These are phyloP conservation scores for Boletus insuetus DNA, from an alignment of 768 basidiomycete species.

Conservation along the genomic window DNA sequence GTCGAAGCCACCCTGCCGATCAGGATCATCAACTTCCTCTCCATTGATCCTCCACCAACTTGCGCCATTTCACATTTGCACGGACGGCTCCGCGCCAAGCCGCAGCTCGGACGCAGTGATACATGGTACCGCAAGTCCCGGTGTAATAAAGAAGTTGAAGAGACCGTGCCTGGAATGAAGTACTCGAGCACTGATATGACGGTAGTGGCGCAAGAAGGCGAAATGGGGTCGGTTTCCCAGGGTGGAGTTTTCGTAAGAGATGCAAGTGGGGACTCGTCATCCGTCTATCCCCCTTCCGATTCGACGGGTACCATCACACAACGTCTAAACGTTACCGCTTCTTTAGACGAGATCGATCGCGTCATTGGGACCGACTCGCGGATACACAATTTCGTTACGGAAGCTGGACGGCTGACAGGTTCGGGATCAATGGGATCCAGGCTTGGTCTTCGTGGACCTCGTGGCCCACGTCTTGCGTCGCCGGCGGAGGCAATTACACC, in stretches of 20 bases:
- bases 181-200: conserved; percentile 27
- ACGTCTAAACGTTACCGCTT: conserved; percentile 11
- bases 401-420: conserved; percentile 9
- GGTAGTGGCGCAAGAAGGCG: conserved; percentile 24
- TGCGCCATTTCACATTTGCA: conserved; percentile 24
- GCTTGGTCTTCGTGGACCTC: conserved; percentile 20
- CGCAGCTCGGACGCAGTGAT: conserved; percentile 23
- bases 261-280: conserved; percentile 19
- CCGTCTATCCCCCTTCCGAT: conserved; percentile 28
- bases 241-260: conserved; percentile 3
- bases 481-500: conserved; percentile 11
- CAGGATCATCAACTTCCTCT: conserved; percentile 78
- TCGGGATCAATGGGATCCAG: conserved; percentile 17
- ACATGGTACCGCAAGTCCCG: conserved; percentile 32
- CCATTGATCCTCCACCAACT: conserved; percentile 75
- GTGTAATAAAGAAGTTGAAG: conserved; percentile 12
- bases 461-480: conserved; percentile 17
- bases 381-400: conserved; percentile 27
- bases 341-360: conserved; percentile 30
- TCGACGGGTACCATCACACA: conserved; percentile 23
- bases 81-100: conserved; percentile 21
- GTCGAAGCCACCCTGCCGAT: conserved; percentile 72
- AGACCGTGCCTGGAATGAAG: conserved; percentile 34
- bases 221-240: conserved; percentile 8
- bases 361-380: conserved; percentile 21